phyloP scores from a whole-genome alignment of 306 rosid species.

The Rosa chinensis region DNA sequence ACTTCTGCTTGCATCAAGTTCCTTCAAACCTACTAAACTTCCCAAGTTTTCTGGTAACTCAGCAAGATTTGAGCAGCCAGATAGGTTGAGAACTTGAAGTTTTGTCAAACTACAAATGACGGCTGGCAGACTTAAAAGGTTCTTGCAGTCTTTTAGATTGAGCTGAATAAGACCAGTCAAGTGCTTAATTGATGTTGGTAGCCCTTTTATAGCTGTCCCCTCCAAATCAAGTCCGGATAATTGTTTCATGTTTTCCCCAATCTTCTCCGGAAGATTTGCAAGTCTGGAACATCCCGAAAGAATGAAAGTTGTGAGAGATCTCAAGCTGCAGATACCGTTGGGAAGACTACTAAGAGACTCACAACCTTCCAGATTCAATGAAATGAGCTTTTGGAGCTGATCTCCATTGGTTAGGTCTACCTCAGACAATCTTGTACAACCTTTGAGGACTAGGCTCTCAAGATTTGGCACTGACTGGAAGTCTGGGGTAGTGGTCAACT shows the following conservation, averaged over 20 bases:
- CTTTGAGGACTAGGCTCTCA: background rate
- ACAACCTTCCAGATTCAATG: background rate
- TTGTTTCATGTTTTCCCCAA: slow-evolving; percentile 6
- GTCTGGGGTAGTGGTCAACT: background rate
- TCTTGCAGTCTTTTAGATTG: slow-evolving; percentile 14
- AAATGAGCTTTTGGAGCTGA: too few relatives aligned
- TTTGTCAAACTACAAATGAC: slow-evolving; percentile 13
- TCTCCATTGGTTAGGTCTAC: background rate
- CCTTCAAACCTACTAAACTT: slow-evolving; percentile 11
- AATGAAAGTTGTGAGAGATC: background rate
- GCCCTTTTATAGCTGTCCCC: background rate
- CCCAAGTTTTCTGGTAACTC: slow-evolving; percentile 21
- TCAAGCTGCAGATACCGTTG: background rate
- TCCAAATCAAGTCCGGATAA: slow-evolving; percentile 21
- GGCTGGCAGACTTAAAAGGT: slow-evolving; percentile 3
- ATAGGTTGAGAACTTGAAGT: slow-evolving; percentile 9
- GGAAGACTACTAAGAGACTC: background rate
- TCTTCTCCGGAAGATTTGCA: background rate
- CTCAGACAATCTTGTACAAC: background rate
- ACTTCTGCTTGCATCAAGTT: slow-evolving; percentile 19
- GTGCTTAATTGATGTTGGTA: slow-evolving; percentile 12
- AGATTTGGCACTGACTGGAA: background rate
- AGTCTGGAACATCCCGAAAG: slow-evolving; percentile 5
- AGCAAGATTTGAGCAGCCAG: slow-evolving; percentile 13
- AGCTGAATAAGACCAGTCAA: slow-evolving; percentile 16